These are phyloP conservation scores for Cynara cardunculus DNA, from an alignment of 129 eudicot genomes.

Conservation along the genomic window DNA sequence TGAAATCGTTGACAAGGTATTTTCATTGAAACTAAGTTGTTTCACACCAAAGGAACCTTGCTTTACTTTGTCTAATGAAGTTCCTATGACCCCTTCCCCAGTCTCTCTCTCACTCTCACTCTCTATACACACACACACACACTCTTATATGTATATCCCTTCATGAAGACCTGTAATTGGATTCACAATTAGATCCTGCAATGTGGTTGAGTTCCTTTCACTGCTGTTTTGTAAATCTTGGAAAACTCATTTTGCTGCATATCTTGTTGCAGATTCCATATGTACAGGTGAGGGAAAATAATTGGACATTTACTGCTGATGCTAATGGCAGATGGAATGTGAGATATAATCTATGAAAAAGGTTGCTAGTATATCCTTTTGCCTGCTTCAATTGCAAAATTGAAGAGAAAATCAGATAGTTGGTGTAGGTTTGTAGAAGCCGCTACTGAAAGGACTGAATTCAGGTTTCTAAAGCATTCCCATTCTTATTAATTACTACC, in stretches of 20 bases:
- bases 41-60: neutral
- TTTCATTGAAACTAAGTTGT: slow-evolving; percentile 10
- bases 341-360: slow-evolving; percentile 67
- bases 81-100: neutral
- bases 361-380: neutral
- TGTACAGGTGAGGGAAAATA: slow-evolving; percentile 79
- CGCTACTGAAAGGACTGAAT: slow-evolving; percentile 20
- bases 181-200: neutral
- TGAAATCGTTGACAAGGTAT: slow-evolving; percentile 75
- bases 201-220: neutral
- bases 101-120: neutral
- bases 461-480: slow-evolving; percentile 11
- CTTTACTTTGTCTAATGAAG: neutral
- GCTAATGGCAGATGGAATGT: slow-evolving; percentile 79
- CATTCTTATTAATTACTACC: neutral
- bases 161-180: neutral
- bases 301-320: slow-evolving; percentile 82
- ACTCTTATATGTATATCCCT: neutral
- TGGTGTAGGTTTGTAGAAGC: slow-evolving; percentile 26
- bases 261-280: slow-evolving; percentile 61
- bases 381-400: neutral
- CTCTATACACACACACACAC: neutral
- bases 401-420: slow-evolving; percentile 3
- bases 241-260: neutral
- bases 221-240: neutral